Conservation (phyloP, 352 stramenopile species). For the Pythium graminicola region DNA sequence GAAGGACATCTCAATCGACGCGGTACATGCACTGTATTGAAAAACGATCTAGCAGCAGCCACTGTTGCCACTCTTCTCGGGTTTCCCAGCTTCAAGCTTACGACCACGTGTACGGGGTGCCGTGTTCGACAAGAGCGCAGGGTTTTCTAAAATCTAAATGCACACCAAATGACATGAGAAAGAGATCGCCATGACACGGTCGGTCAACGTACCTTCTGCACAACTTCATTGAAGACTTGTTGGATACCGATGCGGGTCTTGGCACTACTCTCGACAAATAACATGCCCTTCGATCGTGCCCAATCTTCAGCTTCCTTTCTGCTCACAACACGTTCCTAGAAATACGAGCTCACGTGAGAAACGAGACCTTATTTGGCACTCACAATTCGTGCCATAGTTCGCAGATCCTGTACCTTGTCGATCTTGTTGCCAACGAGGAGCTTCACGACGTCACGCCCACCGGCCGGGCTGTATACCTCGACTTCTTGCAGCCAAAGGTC, state of each 20-base stretch:
- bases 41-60: constrained; percentile 44
- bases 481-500: constrained; percentile 98
- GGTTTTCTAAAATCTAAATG: constrained; percentile 91
- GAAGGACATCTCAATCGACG: too few relatives aligned
- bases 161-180: background rate
- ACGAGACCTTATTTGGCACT: too few relatives aligned
- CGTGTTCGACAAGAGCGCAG: constrained; percentile 83
- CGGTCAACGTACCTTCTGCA: constrained; percentile 94
- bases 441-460: constrained; percentile 95
- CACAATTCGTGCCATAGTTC: too few relatives aligned
- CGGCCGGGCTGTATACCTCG: constrained; percentile 94
- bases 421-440: constrained; percentile 98
- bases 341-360: constrained; percentile 7
- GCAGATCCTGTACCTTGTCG: constrained; percentile 60
- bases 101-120: constrained; percentile 55
- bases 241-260: constrained; percentile 95
- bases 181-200: background rate
- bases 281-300: constrained; percentile 95
- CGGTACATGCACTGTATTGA: constrained; percentile 7
- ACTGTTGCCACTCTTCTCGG: constrained; percentile 45
- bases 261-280: constrained; percentile 96
- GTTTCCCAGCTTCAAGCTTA: constrained; percentile 47
- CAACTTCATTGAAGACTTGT: constrained; percentile 97
- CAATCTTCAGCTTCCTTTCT: constrained; percentile 93
- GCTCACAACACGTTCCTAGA: constrained; percentile 88